Evolutionary conservation across 2,329 filamentous ascomycete species (phyloP), one percentile per base, ranked within the genome.

Genomic region (Neofusicoccum laricinum): DNA sequence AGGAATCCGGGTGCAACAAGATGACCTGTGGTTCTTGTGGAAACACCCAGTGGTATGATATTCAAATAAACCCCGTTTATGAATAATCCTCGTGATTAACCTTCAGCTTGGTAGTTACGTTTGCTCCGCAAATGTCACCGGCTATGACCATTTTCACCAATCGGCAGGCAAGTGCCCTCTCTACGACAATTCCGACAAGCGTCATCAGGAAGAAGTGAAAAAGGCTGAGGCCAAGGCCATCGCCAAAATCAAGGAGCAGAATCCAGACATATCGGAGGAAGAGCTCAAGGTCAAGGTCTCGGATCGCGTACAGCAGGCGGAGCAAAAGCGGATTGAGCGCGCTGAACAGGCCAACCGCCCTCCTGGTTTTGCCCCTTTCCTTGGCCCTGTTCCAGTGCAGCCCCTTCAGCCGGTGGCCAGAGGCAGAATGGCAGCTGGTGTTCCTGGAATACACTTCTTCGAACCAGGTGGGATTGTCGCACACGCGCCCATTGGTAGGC

Each of bases 1-100:
- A 96, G 72, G 85, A 88, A 40, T 74, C 80, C 36, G 92, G 92
- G 2, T 96, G 92, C 79, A 96, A 96, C 78, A 93, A 93, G 77
- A 91, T 96, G 85, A 83, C 75, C 0, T 96, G 92, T 74, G 80
- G 85, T 0, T 82, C 83, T n/a, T 88, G 85, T 69, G 66, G 70
- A 3, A 81, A 82, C 48, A 65, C 79, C 7, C 85, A 87, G 75
- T 88, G 85, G 75, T 85, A 81, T 66, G 70, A 77, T 8, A n/a
- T 34, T 25, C 10, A 21, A 30, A n/a, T 6, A 30, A 30, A 6
- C 25, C 21, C 15, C 51, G 15, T 21, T 50, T 61, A n/a, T 21
- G 30, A 51, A 10, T 19, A 19, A 21, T 25, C 19, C 32, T 30
- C 21, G 58, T 45, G 84, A 86, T 49, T 0, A 85, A 15, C 17